These are phyloP conservation scores for Boletus sp. DNA, from an alignment of 1,284 basidiomycete species.

Conservation along the genomic window DNA sequence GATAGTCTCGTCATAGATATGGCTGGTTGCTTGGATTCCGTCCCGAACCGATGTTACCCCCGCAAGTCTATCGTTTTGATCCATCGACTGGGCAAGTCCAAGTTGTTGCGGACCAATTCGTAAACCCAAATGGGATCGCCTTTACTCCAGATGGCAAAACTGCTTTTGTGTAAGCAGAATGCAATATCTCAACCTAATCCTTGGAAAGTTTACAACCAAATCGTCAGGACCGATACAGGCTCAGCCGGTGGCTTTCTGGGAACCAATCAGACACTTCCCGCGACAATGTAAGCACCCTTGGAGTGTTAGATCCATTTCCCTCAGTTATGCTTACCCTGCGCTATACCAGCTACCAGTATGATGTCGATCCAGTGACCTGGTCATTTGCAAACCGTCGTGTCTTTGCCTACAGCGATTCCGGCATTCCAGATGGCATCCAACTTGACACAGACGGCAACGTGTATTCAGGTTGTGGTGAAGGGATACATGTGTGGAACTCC, in stretches of 20 bases:
- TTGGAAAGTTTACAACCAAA: too few species aligned
- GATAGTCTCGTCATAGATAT: conserved; percentile 42
- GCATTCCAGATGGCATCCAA: conserved; percentile 71
- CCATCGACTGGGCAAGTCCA: conserved; percentile 59
- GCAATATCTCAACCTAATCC: conserved; percentile 2
- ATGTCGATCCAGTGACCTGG: conserved; percentile 58
- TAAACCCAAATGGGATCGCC: conserved; percentile 61
- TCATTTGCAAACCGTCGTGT: conserved; percentile 60
- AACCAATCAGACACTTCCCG: conserved; percentile 58
- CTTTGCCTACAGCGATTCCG: conserved; percentile 68
- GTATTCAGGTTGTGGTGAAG: conserved; percentile 28
- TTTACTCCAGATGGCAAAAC: conserved; percentile 62
- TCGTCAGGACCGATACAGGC: conserved; percentile 60
- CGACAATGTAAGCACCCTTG: conserved; percentile 54
- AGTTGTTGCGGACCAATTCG: conserved; percentile 68
- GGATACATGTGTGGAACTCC: conserved; percentile 55
- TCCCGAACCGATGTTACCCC: conserved; percentile 57
- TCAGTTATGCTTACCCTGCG: neutral
- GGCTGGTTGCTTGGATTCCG: conserved; percentile 65
- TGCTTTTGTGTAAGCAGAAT: conserved; percentile 58
- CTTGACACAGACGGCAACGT: conserved; percentile 18
- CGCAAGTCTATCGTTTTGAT: conserved; percentile 72
- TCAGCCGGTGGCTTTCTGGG: conserved; percentile 46
- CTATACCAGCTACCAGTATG: conserved; percentile 66
- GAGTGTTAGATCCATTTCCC: neutral